Conservation (phyloP, 495 filamentous ascomycete species). For the Podospora anserina region DNA sequence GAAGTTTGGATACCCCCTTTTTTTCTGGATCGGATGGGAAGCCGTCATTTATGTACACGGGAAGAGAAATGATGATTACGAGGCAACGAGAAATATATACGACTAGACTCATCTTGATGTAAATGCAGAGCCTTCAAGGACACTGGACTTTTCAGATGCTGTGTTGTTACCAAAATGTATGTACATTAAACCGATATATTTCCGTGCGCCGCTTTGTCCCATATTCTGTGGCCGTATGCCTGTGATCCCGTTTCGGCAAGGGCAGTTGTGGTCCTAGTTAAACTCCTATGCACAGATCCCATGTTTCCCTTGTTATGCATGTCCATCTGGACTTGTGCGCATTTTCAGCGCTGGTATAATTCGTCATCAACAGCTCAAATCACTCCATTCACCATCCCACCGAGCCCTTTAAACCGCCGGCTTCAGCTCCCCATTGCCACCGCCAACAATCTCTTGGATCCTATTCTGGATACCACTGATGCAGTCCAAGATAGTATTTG, state of each 20-base stretch:
- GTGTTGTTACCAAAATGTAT: not conserved
- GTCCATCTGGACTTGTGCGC: not conserved
- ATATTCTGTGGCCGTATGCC: not conserved
- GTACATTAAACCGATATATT: not conserved
- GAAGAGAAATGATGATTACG: not conserved
- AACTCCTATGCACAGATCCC: not conserved
- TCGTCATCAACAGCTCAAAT: not conserved
- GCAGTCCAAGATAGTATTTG: conserved; percentile 18
- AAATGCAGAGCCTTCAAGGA: no score
- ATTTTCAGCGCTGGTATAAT: not conserved
- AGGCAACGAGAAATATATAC: conserved; percentile 8
- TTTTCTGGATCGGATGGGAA: not conserved
- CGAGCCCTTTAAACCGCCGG: not conserved
- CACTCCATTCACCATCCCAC: not conserved
- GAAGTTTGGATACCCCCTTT: conserved; percentile 6
- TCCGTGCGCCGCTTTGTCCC: not conserved
- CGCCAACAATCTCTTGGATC: not conserved
- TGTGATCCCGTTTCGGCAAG: no score
- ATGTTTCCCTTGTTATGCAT: not conserved
- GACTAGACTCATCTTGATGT: not conserved
- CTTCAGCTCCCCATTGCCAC: not conserved
- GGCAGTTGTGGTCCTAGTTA: not conserved
- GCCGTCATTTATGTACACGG: not conserved
- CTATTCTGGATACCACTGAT: conserved; percentile 5
- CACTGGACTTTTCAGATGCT: no score